Evolutionary conservation across 2,329 filamentous ascomycete species (phyloP), one percentile per base, ranked within the genome.

Genomic region (Byssoonygena ceratinophila): DNA sequence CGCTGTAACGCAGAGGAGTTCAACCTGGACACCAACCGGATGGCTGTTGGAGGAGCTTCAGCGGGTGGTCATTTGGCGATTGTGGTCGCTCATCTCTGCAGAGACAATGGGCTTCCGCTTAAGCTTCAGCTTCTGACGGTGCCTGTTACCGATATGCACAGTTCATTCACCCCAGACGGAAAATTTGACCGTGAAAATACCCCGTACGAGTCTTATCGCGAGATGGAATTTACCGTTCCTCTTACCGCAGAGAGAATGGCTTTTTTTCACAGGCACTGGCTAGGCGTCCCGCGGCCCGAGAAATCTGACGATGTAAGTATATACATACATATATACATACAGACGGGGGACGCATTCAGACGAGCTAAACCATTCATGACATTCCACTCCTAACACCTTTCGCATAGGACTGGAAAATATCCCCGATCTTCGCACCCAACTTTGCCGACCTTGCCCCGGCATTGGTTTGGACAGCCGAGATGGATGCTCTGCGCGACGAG

Each of bases 401-500:
- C 44, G 48, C 8, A 2, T 44, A 69, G 66, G 66, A 71, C 54
- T 71, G 68, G 68, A 70, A 66, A 49, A 69, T 71, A 40, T 70
- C 68, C 3, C 69, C 68, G 2, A 70, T 71, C n/a, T 56, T 66
- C 14, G 63, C 68, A 3, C 60, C 64, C 2, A 62, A 63, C 45
- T 68, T 71, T 36, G 47, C 58, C 9, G 59, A 63, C 41, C 54
- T 72, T 29, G 68, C 69, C 9, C 67, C 68, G 3, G 69, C 70
- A 2, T 55, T 71, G 44, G 60, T 71, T 16, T 62, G 64, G 48
- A 71, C 66, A 1, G 68, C 69, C 8, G 69, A 71, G 56, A 63
- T 71, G 59, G 69, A 71, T 56, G 64, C 67, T 45, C 59, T 71
- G n/a, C 65, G 68, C 14, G 68, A 71, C 40, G 69, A 72, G 59